These are phyloP conservation scores for Penicillium sp. DNA, from an alignment of 2,329 filamentous ascomycete genomes.

Conservation along the genomic window DNA sequence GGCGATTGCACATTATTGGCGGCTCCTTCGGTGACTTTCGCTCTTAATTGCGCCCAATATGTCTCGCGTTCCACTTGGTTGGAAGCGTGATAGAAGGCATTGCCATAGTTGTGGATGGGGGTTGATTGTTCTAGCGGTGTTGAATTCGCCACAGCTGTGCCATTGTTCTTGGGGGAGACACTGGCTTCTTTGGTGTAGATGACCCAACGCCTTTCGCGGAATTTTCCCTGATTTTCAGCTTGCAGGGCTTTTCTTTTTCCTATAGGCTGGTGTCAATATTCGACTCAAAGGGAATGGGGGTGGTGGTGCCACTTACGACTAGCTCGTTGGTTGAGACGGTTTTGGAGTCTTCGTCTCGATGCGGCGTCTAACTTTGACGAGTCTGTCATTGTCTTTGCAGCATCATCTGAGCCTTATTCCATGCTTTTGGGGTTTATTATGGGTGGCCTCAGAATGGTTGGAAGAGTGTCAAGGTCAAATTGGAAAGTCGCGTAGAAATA, in stretches of 20 bases:
- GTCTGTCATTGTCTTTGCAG: not conserved
- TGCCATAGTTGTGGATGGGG: not conserved
- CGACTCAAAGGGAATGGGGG: not conserved
- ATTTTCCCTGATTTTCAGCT: not conserved
- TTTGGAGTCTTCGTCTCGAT: constrained; percentile 16
- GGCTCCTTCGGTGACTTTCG: not conserved
- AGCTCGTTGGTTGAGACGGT: constrained; percentile 22
- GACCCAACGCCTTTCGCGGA: constrained; percentile 9
- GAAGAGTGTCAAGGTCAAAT: not conserved
- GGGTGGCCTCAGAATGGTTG: not conserved
- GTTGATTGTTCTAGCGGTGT: not conserved
- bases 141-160: not conserved
- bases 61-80: not conserved
- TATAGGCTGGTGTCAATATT: not conserved
- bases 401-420: not conserved
- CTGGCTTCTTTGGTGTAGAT: constrained; percentile 11
- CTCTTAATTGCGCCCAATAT: not conserved
- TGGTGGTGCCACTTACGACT: constrained; percentile 16
- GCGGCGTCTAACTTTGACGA: constrained; percentile 3
- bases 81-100: not conserved
- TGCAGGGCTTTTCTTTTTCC: constrained; percentile 14
- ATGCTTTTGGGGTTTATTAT: not conserved
- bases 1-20: not conserved
- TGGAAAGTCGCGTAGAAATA: not conserved
- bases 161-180: not conserved